These are phyloP conservation scores for Ramaria sp. DNA, from an alignment of 768 basidiomycete genomes.

Conservation along the genomic window DNA sequence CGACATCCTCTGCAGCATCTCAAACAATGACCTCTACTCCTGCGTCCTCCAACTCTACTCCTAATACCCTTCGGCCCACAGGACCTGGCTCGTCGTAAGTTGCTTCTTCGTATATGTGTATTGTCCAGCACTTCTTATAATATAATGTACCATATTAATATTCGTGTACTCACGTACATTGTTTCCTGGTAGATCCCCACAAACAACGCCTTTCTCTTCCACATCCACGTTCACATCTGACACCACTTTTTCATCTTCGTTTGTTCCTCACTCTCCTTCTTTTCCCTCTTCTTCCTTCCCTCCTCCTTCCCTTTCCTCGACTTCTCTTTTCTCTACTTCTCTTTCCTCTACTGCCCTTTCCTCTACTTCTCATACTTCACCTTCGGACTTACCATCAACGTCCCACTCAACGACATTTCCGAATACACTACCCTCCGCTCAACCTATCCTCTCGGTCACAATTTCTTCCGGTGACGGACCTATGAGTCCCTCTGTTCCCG, in stretches of 20 bases:
- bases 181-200: background rate
- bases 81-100: too few relatives aligned
- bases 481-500: background rate
- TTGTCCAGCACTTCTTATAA: background rate
- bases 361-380: conserved; percentile 12
- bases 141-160: conserved; percentile 5
- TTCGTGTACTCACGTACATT: too few relatives aligned
- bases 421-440: conserved; percentile 11
- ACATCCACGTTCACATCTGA: conserved; percentile 10
- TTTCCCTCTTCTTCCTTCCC: conserved; percentile 7
- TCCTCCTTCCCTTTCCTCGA: conserved; percentile 11
- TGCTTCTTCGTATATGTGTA: too few relatives aligned
- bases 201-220: conserved; percentile 6
- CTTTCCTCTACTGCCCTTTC: background rate
- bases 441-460: background rate
- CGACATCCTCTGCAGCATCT: conserved; percentile 10
- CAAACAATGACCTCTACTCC: conserved; percentile 16
- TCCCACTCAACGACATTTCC: conserved; percentile 8
- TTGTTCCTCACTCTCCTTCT: conserved; percentile 8
- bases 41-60: too few relatives aligned
- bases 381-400: background rate
- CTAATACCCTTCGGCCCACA: too few relatives aligned
- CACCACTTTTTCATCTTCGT: background rate
- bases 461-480: background rate
- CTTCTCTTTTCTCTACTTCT: conserved; percentile 13